phyloP scores from a whole-genome alignment of 768 basidiomycete genomes.

The Exidia glandulosa region DNA sequence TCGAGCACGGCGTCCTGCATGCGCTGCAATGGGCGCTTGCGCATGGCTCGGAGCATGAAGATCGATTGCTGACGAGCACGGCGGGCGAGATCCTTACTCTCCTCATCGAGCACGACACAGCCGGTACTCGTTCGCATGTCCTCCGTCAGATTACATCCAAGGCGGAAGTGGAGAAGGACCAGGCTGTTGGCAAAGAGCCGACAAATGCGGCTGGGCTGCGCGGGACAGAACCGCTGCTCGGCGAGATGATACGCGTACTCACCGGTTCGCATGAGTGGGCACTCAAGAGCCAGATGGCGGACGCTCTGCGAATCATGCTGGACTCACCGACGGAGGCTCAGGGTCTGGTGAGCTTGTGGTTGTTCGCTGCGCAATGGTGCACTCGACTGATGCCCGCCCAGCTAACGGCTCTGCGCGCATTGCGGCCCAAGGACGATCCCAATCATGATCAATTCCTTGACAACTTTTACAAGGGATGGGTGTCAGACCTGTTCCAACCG shows the following conservation, averaged over 20 bases:
- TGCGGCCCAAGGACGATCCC: constrained; percentile 66
- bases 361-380: constrained; percentile 7
- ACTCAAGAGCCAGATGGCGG: constrained; percentile 83
- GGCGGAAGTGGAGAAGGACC: constrained; percentile 58
- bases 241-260: constrained; percentile 66
- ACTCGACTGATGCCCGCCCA: neutral
- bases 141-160: constrained; percentile 54
- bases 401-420: constrained; percentile 20
- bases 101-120: constrained; percentile 83
- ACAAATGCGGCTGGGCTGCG: constrained; percentile 39
- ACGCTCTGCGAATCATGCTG: constrained; percentile 72
- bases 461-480: constrained; percentile 83
- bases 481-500: constrained; percentile 72
- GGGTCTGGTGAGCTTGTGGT: constrained; percentile 12
- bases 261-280: constrained; percentile 73
- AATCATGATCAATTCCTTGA: constrained; percentile 83
- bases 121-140: constrained; percentile 74
- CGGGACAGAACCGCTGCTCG: constrained; percentile 49
- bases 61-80: constrained; percentile 57
- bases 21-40: constrained; percentile 88
- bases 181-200: constrained; percentile 34
- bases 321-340: constrained; percentile 46
- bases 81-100: constrained; percentile 78
- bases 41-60: constrained; percentile 47
- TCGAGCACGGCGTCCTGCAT: constrained; percentile 80